Base-by-base conservation (phyloP, 1,284 basidiomycete genomes). In the Irpex sp. region DNA sequence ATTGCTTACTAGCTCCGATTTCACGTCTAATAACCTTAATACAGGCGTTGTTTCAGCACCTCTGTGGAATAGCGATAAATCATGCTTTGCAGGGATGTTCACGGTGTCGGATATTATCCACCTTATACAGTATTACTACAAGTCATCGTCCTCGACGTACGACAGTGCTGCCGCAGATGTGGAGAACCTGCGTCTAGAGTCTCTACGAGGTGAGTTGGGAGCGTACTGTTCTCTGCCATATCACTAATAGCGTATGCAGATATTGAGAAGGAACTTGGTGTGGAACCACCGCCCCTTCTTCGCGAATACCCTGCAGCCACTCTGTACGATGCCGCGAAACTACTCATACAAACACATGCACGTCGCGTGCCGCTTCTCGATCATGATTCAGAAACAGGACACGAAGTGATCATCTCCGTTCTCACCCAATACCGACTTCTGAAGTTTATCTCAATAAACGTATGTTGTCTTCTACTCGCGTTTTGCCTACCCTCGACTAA, bases 401-500 rank as follows among this genome's bases (percentile, higher is more conserved):
- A 96, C 64, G 96, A 98, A 78, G 90, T 98, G 17, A 95, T 99
- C 67, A 89, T 99, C 54, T 95, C 93, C 37, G 96, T 98, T 1
- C 80, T 99, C 65, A 99, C 97, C 0, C 97, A 99, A 76, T 99
- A 99, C 72, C 88, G 97, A 35, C 89, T 99, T 21, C 88, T 99
- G 75, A 99, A 99, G 76, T 99, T 98, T 73, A 97, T 99, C 66
- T 90, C 97, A 46, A 97, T 97, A 76, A 99, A 99, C 75, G 96
- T 97, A 71, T 67, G 86, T 79, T n/a, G 19, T 46, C 47, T 61
- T 63, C 49, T 9, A 2, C 17, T n/a, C 5, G 15, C 64, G 35
- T 61, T 37, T 59, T 51, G 43, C n/a, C 21, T 59, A 31, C 62
- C 26, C 61, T 63, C 43, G 54, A 51, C 55, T 62, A 5, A 64